Conservation (phyloP, 345 rosid genomes). For the Rhodomyrtus tomentosa region DNA sequence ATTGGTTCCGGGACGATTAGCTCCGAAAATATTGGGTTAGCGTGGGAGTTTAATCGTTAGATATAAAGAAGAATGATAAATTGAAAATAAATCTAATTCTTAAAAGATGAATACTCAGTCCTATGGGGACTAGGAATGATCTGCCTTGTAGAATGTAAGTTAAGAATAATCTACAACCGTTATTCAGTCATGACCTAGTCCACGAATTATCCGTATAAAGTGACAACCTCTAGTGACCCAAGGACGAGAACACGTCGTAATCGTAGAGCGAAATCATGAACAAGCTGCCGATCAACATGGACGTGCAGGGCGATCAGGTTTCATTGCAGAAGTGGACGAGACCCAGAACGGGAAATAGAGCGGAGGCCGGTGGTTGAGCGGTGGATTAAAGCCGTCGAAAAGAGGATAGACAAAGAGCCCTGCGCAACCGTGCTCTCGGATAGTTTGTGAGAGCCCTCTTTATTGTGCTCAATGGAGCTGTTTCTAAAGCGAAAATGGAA, state of each 20-base stretch:
- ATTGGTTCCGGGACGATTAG: not conserved
- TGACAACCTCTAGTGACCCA: not conserved
- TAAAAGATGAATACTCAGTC: no score
- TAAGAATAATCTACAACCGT: fast-evolving
- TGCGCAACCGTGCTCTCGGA: not conserved
- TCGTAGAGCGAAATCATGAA: constrained; percentile 27
- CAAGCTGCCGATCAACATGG: constrained; percentile 15
- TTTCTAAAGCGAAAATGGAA: no score
- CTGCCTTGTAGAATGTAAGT: no score
- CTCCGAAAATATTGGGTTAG: not conserved
- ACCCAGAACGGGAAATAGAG: not conserved
- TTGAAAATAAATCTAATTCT: no score
- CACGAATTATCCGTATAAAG: not conserved
- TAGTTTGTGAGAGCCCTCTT: not conserved
- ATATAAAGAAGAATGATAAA: no score
- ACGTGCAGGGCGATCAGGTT: constrained; percentile 27
- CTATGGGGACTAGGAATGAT: no score
- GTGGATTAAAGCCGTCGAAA: constrained; percentile 9
- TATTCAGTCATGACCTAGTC: not conserved
- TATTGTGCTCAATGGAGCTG: not conserved
- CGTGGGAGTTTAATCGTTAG: not conserved
- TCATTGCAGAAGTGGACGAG: constrained; percentile 14
- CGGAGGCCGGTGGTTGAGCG: not conserved
- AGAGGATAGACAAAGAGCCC: not conserved
- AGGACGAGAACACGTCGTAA: constrained; percentile 17